Conservation (phyloP, 1,139 yeast genomes). For the Kurtzmaniella natalensis region DNA sequence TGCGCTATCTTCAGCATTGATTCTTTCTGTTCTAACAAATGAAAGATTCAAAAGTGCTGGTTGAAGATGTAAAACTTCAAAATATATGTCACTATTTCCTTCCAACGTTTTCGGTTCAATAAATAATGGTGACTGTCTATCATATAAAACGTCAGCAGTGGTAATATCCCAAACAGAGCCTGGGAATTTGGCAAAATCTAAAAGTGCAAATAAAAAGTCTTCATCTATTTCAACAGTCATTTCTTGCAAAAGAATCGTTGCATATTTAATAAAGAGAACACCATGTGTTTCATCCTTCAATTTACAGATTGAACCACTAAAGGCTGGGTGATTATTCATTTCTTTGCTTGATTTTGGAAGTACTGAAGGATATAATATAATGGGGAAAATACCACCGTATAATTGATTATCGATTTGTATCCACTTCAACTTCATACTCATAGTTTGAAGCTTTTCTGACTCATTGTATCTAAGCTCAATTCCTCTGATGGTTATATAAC, state of each 20-base stretch:
- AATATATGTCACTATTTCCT: constrained; percentile 72
- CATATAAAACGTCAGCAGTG: constrained; percentile 55
- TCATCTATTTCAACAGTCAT: constrained; percentile 92
- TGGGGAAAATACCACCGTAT: constrained; percentile 86
- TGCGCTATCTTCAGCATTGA: constrained; percentile 46
- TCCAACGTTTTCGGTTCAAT: constrained; percentile 61
- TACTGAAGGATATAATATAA: constrained; percentile 85
- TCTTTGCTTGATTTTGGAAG: constrained; percentile 83
- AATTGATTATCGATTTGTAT: constrained; percentile 89
- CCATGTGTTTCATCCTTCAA: constrained; percentile 91
- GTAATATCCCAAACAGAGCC: constrained; percentile 66
- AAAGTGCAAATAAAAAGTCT: constrained; percentile 77
- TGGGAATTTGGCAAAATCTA: constrained; percentile 71
- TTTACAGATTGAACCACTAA: constrained; percentile 77
- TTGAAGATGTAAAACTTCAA: constrained; percentile 89
- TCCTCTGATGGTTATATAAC: constrained; percentile 78
- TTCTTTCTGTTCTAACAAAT: constrained; percentile 84
- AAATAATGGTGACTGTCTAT: constrained; percentile 40
- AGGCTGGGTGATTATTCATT: constrained; percentile 83
- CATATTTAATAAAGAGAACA: constrained; percentile 83
- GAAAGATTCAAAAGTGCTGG: constrained; percentile 87
- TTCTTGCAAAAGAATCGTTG: constrained; percentile 84
- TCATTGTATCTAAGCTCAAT: constrained; percentile 78
- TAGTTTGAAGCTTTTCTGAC: constrained; percentile 77
- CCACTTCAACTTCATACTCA: constrained; percentile 86